Percentiles rank a stretch among this genome's conserved stretches.
Conservation (phyloP, 2,329 filamentous ascomycete species). For the Nemania diffusa region DNA sequence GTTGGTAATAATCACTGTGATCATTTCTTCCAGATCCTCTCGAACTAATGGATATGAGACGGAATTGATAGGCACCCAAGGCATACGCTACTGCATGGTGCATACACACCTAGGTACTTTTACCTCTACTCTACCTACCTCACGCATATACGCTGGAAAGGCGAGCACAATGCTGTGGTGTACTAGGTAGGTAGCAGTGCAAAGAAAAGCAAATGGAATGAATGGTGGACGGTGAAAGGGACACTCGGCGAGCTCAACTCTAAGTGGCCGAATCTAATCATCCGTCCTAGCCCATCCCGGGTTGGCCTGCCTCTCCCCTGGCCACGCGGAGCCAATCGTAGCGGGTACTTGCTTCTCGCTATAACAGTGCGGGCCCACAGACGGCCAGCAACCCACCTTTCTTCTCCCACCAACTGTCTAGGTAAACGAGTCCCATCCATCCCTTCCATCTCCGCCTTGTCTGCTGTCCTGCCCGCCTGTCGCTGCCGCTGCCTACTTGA, state of each 20-base stretch:
- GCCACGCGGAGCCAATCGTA: conserved; percentile 29
- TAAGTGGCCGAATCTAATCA: conserved; percentile 39
- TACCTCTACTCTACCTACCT: not conserved
- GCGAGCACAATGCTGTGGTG: too few species aligned
- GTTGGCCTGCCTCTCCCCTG: conserved; percentile 33
- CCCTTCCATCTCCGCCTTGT: conserved; percentile 38
- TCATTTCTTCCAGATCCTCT: not conserved
- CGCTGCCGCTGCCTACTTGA: conserved; percentile 18
- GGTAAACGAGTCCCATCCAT: conserved; percentile 28
- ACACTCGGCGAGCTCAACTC: conserved; percentile 25
- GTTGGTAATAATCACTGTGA: not conserved
- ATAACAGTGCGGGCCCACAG: conserved; percentile 20
- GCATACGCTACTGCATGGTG: not conserved
- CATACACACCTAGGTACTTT: not conserved
- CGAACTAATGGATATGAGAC: not conserved
- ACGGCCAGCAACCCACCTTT: conserved; percentile 29
- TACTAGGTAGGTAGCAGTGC: not conserved
- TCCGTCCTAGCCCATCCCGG: conserved; percentile 29
- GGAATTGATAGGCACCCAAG: too few species aligned
- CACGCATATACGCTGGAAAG: not conserved
- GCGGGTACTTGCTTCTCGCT: conserved; percentile 13
- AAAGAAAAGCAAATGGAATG: conserved; percentile 17
- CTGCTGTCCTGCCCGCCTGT: conserved; percentile 21
- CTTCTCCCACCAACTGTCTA: conserved; percentile 29
- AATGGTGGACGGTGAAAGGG: conserved; percentile 21